A percentile compares a stretch with the other conserved stretches of the same genome.
Conservation (phyloP, 257 asterid species). For the Jacaranda copaia region DNA sequence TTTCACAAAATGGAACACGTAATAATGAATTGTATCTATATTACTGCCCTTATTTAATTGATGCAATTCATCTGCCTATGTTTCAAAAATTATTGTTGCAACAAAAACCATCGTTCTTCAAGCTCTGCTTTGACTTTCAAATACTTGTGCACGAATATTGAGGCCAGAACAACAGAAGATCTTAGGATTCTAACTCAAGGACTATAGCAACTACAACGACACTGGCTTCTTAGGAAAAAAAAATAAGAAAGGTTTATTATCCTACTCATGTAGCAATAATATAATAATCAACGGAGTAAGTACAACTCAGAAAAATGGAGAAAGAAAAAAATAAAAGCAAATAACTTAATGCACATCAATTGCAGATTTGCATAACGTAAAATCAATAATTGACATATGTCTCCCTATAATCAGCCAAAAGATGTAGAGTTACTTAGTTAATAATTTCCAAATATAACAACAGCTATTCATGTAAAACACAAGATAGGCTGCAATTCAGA, state of each 20-base stretch:
- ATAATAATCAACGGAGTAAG: slow-evolving; percentile 6
- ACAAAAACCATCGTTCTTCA: slow-evolving; percentile 10
- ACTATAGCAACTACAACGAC: slow-evolving; percentile 9
- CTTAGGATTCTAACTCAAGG: slow-evolving; percentile 23
- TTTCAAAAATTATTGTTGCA: not conserved
- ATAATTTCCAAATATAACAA: slow-evolving; percentile 34
- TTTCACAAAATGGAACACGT: not conserved
- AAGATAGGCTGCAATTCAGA: slow-evolving; percentile 15
- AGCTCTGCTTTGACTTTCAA: slow-evolving; percentile 26
- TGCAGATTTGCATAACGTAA: slow-evolving; percentile 1
- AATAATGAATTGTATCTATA: not conserved
- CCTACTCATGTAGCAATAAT: slow-evolving; percentile 19
- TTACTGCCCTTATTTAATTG: slow-evolving; percentile 3
- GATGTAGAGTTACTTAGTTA: slow-evolving; percentile 21
- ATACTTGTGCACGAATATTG: slow-evolving; percentile 17
- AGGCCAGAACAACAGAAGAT: slow-evolving; percentile 14
- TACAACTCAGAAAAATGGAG: not conserved
- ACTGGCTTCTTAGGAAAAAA: not conserved
- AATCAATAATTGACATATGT: slow-evolving; percentile 36
- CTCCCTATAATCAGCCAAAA: slow-evolving; percentile 15
- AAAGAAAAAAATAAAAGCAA: not conserved
- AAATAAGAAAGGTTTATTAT: not conserved
- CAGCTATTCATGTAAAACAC: slow-evolving; percentile 23
- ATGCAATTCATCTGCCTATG: not conserved
- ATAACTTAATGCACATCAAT: slow-evolving; percentile 20